These are phyloP conservation scores for Metschnikowia lunata DNA, from an alignment of 805 yeast genomes.

Conservation along the genomic window DNA sequence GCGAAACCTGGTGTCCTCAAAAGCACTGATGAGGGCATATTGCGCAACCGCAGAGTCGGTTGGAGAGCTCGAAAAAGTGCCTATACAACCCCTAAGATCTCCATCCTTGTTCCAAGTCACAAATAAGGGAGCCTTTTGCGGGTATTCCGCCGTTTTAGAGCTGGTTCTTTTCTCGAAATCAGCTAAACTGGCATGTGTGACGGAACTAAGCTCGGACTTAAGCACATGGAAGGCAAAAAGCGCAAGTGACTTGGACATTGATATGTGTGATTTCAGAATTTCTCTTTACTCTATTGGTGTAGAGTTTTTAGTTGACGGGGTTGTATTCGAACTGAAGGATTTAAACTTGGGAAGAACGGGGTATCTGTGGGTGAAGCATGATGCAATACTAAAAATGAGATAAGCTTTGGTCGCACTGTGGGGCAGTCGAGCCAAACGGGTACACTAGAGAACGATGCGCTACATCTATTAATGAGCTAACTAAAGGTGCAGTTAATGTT, in stretches of 20 bases:
- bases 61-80: slow-evolving; percentile 64
- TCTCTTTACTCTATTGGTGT: too few relatives aligned
- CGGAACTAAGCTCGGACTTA: slow-evolving; percentile 16
- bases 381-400: too few relatives aligned
- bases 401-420: too few relatives aligned
- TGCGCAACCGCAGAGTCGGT: slow-evolving; percentile 55
- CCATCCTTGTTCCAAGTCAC: slow-evolving; percentile 74
- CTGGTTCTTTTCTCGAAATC: slow-evolving; percentile 6
- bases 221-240: slow-evolving; percentile 36
- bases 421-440: too few relatives aligned
- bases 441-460: too few relatives aligned
- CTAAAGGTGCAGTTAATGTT: too few relatives aligned
- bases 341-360: too few relatives aligned
- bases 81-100: slow-evolving; percentile 84
- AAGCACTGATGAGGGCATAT: slow-evolving; percentile 60
- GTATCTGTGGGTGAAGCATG: too few relatives aligned
- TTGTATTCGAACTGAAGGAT: too few relatives aligned
- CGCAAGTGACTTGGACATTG: slow-evolving; percentile 35
- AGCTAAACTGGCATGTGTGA: slow-evolving; percentile 9
- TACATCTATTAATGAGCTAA: too few relatives aligned
- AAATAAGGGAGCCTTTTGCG: slow-evolving; percentile 54
- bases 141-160: slow-evolving; percentile 9
- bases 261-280: too few relatives aligned
- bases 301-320: too few relatives aligned
- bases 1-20: slow-evolving; percentile 72